Evolutionary conservation across 192 early-diverging fungal genomes (phyloP).

Genomic region (Podila clonocystis): DNA sequence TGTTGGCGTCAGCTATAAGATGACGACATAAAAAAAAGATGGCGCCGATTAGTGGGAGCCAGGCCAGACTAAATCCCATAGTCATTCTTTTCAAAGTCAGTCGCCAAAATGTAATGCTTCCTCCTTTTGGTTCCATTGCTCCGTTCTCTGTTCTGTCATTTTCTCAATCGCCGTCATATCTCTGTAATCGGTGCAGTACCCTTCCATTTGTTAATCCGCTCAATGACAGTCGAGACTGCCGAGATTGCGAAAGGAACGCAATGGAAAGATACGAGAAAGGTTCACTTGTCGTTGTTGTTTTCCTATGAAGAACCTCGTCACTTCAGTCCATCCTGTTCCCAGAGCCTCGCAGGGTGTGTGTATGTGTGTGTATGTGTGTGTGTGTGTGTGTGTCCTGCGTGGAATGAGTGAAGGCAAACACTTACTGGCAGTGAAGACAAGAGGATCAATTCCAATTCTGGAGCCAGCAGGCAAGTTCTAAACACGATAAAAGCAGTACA

Average conservation of each 20-base stretch:
- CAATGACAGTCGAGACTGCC: no score
- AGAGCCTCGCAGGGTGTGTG: neutral
- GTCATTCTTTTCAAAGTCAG: no score
- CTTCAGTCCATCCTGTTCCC: neutral
- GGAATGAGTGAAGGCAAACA: neutral
- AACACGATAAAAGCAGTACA: neutral
- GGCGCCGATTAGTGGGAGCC: neutral
- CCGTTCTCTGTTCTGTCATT: no score
- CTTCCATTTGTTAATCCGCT: no score
- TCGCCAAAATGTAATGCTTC: no score
- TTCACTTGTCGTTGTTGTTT: no score
- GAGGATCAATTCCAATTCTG: constrained; percentile 95
- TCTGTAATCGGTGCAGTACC: no score
- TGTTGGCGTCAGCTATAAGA: constrained; percentile 61
- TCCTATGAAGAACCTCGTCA: no score
- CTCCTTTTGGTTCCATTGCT: no score
- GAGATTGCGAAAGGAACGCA: no score
- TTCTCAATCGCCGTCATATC: no score
- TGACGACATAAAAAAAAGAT: constrained; percentile 1
- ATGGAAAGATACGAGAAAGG: no score
- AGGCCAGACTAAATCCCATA: neutral
- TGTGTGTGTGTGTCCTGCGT: constrained; percentile 2
- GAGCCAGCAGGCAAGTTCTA: constrained; percentile 73
- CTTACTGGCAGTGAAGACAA: constrained; percentile 80
- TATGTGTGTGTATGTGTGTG: neutral